A percentile compares a stretch with the other conserved stretches of the same genome.
Conservation (phyloP, 73 alveolate species). For the Paramecium octaurelia region DNA sequence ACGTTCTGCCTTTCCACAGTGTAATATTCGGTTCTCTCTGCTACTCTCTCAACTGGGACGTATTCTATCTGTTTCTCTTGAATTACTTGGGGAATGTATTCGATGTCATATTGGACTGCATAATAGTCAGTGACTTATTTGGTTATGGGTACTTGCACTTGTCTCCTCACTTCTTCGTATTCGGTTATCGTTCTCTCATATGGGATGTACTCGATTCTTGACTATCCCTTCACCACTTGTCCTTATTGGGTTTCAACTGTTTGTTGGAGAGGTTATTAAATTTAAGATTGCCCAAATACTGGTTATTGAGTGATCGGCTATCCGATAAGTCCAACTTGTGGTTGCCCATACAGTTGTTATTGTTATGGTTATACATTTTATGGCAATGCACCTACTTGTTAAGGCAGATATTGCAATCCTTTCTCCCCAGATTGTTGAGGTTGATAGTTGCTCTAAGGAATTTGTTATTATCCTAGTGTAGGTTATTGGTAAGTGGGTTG, state of each 20-base stretch:
- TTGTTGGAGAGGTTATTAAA: background rate
- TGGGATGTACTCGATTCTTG: conserved; percentile 63
- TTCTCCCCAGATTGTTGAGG: background rate
- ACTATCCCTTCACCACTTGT: conserved; percentile 45
- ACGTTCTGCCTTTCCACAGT: conserved; percentile 45
- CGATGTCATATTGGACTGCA: conserved; percentile 57
- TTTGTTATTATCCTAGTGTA: background rate
- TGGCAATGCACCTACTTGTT: background rate
- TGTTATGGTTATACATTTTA: background rate
- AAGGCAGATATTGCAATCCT: background rate
- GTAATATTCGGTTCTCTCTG: conserved; percentile 61
- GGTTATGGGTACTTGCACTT: conserved; percentile 48
- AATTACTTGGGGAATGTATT: conserved; percentile 50
- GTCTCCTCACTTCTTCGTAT: conserved; percentile 60
- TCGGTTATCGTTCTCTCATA: conserved; percentile 61
- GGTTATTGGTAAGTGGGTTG: background rate
- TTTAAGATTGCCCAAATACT: background rate
- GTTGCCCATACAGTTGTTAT: background rate
- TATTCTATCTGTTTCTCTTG: conserved; percentile 60
- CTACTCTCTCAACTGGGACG: conserved; percentile 55
- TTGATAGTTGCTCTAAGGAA: background rate
- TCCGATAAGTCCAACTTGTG: background rate
- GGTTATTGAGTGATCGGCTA: background rate
- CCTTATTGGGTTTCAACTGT: background rate
- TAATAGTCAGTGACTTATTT: conserved; percentile 57